A percentile compares a stretch with the other conserved stretches of the same genome.
These are phyloP conservation scores for Xylariaceae sp. DNA, from an alignment of 2,329 filamentous ascomycete genomes.

Conservation along the genomic window DNA sequence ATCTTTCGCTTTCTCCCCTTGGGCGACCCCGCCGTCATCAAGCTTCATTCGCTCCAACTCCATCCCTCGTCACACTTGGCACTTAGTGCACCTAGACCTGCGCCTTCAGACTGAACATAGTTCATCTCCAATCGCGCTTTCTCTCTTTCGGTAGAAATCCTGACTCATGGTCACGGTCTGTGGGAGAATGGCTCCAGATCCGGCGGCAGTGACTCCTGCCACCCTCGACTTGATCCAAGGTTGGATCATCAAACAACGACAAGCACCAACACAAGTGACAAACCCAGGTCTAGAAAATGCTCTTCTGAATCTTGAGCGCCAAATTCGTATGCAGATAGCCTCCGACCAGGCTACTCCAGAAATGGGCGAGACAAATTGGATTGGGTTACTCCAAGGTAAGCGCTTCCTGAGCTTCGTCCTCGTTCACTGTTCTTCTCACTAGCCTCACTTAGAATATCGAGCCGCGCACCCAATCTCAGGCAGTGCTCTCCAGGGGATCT, in stretches of 20 bases:
- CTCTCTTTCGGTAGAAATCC: too few relatives aligned
- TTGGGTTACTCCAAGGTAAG: slow-evolving; percentile 39
- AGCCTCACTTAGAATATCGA: slow-evolving; percentile 28
- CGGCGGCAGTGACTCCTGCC: slow-evolving; percentile 10
- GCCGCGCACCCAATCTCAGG: slow-evolving; percentile 19
- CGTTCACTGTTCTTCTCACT: slow-evolving; percentile 10
- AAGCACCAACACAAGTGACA: slow-evolving; percentile 37
- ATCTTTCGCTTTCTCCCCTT: too few relatives aligned
- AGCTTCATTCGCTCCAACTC: too few relatives aligned
- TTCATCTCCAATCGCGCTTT: too few relatives aligned
- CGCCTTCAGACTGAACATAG: too few relatives aligned
- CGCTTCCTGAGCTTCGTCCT: background rate
- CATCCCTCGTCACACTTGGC: too few relatives aligned
- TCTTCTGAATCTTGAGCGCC: slow-evolving; percentile 39
- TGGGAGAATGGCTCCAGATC: slow-evolving; percentile 3
- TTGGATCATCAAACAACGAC: slow-evolving; percentile 36
- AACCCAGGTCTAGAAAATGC: slow-evolving; percentile 38
- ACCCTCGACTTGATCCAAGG: slow-evolving; percentile 23
- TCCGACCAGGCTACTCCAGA: slow-evolving; percentile 21
- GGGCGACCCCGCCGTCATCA: too few relatives aligned
- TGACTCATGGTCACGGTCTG: too few relatives aligned
- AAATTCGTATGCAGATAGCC: background rate
- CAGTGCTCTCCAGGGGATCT: slow-evolving; percentile 6
- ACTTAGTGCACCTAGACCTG: too few relatives aligned
- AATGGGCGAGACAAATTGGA: slow-evolving; percentile 35